Evolutionary conservation across 257 asterid species (phyloP).

Genomic region (Petunia axillaris): DNA sequence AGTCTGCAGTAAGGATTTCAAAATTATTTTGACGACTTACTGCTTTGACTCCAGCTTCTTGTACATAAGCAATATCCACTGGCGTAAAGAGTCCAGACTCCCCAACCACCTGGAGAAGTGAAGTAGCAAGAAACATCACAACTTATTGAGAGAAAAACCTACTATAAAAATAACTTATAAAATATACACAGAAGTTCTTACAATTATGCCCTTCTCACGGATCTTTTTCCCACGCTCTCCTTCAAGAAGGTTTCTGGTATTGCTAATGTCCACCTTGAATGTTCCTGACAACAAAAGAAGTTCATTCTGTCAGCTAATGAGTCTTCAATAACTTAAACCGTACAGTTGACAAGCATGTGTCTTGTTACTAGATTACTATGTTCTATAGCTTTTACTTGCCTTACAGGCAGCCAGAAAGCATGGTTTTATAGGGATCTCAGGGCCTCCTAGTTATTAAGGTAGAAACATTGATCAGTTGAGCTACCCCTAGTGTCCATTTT

Average conservation of each 20-base stretch:
- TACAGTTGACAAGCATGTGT: constrained; percentile 8
- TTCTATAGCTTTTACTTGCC: too few relatives aligned
- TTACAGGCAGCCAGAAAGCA: too few relatives aligned
- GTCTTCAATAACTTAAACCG: neutral
- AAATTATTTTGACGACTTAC: constrained; percentile 43
- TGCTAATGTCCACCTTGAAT: constrained; percentile 76
- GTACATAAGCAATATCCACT: constrained; percentile 81
- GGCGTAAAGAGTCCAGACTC: constrained; percentile 95
- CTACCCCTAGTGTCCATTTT: too few relatives aligned
- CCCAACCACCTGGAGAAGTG: constrained; percentile 70
- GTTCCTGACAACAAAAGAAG: constrained; percentile 55
- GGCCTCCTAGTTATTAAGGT: too few relatives aligned
- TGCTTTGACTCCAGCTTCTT: constrained; percentile 83
- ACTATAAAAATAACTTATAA: neutral
- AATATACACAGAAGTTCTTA: constrained; percentile 37
- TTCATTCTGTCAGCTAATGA: neutral
- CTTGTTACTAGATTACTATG: too few relatives aligned
- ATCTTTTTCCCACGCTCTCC: constrained; percentile 80
- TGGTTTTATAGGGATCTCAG: too few relatives aligned
- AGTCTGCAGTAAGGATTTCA: neutral
- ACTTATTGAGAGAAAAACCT: neutral
- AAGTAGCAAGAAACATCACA: neutral
- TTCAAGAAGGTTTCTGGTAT: constrained; percentile 82
- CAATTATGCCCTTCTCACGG: constrained; percentile 65
- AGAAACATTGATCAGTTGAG: too few relatives aligned